Conservation (phyloP, 164 flowering plant genomes). For the Dillenia turbinata region DNA sequence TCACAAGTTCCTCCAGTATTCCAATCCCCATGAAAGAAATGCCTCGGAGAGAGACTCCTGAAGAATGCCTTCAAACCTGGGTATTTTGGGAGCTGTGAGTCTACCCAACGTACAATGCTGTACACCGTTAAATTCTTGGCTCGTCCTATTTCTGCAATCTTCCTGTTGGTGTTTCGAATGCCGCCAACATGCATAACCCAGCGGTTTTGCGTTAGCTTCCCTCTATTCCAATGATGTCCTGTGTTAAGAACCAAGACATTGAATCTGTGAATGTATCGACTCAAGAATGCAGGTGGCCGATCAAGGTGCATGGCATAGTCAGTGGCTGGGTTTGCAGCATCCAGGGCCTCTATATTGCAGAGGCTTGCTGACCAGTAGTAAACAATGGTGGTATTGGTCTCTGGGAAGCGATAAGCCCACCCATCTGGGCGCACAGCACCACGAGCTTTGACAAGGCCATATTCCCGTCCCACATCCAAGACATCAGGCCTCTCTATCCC, state of each 20-base stretch:
- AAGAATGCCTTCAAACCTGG: constrained; percentile 63
- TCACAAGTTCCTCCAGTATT: constrained; percentile 87
- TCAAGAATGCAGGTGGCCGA: constrained; percentile 64
- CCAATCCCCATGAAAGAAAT: constrained; percentile 89
- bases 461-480: constrained; percentile 58
- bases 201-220: constrained; percentile 56
- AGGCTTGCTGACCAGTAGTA: constrained; percentile 91
- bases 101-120: constrained; percentile 58
- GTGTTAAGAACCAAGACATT: constrained; percentile 74
- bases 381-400: constrained; percentile 69
- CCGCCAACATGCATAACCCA: constrained; percentile 81
- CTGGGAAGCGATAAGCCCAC: constrained; percentile 71
- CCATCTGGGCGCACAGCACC: constrained; percentile 71
- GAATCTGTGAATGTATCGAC: constrained; percentile 37
- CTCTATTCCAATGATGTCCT: constrained; percentile 91
- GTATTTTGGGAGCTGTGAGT: constrained; percentile 54
- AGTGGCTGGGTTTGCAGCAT: constrained; percentile 31
- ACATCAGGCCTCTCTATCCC: constrained; percentile 53
- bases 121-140: constrained; percentile 69
- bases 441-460: constrained; percentile 51
- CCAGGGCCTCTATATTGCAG: constrained; percentile 52
- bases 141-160: constrained; percentile 38
- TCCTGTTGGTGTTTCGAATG: constrained; percentile 45
- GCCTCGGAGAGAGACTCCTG: constrained; percentile 72
- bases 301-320: constrained; percentile 82